A percentile compares a stretch with the other conserved stretches of the same genome.
These are phyloP conservation scores for Fraxinus quadrangulata DNA, from an alignment of 257 asterid genomes.

Conservation along the genomic window DNA sequence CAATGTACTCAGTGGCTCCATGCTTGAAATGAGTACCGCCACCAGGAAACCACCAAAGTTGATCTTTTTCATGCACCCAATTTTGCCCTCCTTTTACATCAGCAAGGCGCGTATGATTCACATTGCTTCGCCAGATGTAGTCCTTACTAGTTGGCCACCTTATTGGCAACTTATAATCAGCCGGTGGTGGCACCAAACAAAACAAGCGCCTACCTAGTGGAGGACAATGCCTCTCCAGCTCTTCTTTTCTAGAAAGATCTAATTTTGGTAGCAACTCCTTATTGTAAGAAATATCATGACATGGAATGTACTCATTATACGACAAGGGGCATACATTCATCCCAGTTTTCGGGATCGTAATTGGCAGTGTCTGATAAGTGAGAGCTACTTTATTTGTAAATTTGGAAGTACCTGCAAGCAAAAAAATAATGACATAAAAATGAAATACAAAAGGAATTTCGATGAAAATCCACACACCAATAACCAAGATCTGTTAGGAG, in stretches of 20 bases:
- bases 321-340: constrained; percentile 71
- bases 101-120: constrained; percentile 83
- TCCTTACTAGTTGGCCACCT: constrained; percentile 92
- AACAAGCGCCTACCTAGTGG: constrained; percentile 66
- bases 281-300: constrained; percentile 74
- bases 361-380: constrained; percentile 57
- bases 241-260: constrained; percentile 74
- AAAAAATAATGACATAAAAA: constrained; percentile 10
- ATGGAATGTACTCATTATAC: constrained; percentile 82
- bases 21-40: constrained; percentile 99
- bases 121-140: constrained; percentile 90
- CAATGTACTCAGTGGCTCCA: constrained; percentile 89
- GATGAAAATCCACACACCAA: neutral
- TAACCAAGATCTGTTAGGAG: constrained; percentile 1
- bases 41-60: constrained; percentile 96
- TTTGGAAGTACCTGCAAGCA: constrained; percentile 41
- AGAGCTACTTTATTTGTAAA: constrained; percentile 67
- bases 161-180: constrained; percentile 81
- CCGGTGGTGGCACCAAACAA: constrained; percentile 92
- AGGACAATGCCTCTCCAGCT: constrained; percentile 92
- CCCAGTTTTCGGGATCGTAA: constrained; percentile 66
- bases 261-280: constrained; percentile 62
- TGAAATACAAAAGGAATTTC: constrained; percentile 11
- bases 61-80: constrained; percentile 82
- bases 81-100: constrained; percentile 96